These are phyloP conservation scores for Rubia yunnanensis DNA, from an alignment of 257 asterid genomes.

Conservation along the genomic window DNA sequence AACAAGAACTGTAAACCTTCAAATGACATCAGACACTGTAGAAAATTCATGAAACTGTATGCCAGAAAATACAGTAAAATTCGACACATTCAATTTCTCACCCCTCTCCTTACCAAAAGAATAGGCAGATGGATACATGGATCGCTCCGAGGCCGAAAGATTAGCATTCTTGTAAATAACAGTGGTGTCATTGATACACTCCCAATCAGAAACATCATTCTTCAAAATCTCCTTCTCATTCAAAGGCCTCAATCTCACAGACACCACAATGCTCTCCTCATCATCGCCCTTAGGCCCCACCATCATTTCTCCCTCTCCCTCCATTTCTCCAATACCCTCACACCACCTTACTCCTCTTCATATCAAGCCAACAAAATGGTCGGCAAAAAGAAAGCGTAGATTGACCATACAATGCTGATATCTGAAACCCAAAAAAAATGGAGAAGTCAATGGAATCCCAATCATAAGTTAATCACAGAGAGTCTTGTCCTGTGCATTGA, in stretches of 20 bases:
- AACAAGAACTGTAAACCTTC: neutral
- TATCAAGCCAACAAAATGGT: constrained; percentile 29
- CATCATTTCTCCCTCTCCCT: constrained; percentile 22
- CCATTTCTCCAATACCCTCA: constrained; percentile 18
- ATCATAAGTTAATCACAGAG: constrained; percentile 26
- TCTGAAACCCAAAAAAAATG: constrained; percentile 21
- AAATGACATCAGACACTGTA: neutral
- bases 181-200: constrained; percentile 71
- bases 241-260: constrained; percentile 90
- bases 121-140: constrained; percentile 76
- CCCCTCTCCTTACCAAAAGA: constrained; percentile 73
- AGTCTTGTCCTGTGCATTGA: constrained; percentile 56
- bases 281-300: no score
- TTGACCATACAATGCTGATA: constrained; percentile 37
- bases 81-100: neutral
- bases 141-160: constrained; percentile 66
- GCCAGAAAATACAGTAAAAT: neutral
- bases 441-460: constrained; percentile 38
- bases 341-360: constrained; percentile 3
- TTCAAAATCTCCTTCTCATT: constrained; percentile 59
- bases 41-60: neutral
- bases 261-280: constrained; percentile 81
- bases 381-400: constrained; percentile 27
- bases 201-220: constrained; percentile 93
- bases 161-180: constrained; percentile 64